Percentiles rank a stretch among this genome's conserved stretches.
These are phyloP conservation scores for Mariannaea elegans DNA, from an alignment of 2,329 filamentous ascomycete genomes.

Conservation along the genomic window DNA sequence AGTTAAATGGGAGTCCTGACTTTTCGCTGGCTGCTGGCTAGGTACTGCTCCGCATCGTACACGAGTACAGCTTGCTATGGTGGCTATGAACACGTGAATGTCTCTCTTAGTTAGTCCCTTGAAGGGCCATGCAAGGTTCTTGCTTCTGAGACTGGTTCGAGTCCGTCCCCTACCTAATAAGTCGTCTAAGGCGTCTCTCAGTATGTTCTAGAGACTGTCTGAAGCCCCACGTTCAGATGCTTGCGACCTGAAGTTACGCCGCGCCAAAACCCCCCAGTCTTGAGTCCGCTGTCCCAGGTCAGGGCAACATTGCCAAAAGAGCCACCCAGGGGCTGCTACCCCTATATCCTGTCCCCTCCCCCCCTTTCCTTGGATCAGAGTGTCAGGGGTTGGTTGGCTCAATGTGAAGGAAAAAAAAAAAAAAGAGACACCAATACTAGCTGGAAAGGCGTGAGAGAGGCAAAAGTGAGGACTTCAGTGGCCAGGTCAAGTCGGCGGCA, in stretches of 20 bases:
- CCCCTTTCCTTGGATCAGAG: constrained; percentile 32
- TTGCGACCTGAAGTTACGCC: constrained; percentile 16
- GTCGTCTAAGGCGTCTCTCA: constrained; percentile 5
- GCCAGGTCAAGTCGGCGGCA: not conserved
- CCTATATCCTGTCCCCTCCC: constrained; percentile 22
- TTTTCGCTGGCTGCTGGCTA: not conserved
- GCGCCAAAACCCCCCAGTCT: constrained; percentile 13
- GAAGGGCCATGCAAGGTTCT: constrained; percentile 9
- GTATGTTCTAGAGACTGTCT: constrained; percentile 7
- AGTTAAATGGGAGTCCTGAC: not conserved
- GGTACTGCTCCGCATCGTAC: constrained; percentile 13
- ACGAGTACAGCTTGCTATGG: not conserved
- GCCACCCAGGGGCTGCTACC: constrained; percentile 3
- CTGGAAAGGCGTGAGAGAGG: not conserved
- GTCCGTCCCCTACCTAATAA: not conserved
- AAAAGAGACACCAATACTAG: not conserved
- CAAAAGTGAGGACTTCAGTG: not conserved
- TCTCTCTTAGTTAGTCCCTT: constrained; percentile 17
- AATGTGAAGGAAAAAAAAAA: constrained; percentile 4
- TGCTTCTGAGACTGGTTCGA: constrained; percentile 7
- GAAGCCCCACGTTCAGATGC: constrained; percentile 12
- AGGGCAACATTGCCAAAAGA: constrained; percentile 7
- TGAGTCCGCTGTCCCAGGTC: not conserved
- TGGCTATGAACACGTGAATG: constrained; percentile 1
- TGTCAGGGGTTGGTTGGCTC: constrained; percentile 31